These are phyloP conservation scores for Barnettozyma botsteinii DNA, from an alignment of 805 yeast genomes.

Conservation along the genomic window DNA sequence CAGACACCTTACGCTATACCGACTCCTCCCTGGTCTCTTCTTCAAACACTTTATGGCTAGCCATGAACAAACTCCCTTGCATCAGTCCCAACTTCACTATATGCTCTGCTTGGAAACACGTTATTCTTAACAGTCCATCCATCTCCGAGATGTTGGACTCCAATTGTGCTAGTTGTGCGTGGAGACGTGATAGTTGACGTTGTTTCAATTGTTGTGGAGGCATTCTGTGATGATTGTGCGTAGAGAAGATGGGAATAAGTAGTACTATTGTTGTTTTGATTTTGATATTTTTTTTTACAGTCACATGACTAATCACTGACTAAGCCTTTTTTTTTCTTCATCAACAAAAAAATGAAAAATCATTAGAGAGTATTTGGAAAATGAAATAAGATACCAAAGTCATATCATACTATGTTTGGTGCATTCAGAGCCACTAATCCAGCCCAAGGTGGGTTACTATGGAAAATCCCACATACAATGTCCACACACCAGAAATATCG, in stretches of 20 bases:
- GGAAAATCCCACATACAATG: conserved; percentile 77
- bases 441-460: conserved; percentile 66
- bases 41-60: conserved; percentile 26
- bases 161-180: conserved; percentile 48
- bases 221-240: neutral
- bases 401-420: conserved; percentile 57
- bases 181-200: conserved; percentile 45
- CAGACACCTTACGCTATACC: neutral
- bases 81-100: conserved; percentile 49
- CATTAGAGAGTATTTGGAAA: too few relatives aligned
- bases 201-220: conserved; percentile 22
- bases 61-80: conserved; percentile 45
- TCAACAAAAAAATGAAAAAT: too few relatives aligned
- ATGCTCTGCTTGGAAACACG: conserved; percentile 46
- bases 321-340: neutral
- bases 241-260: neutral
- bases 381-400: too few relatives aligned
- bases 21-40: conserved; percentile 19
- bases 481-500: conserved; percentile 76
- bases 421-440: conserved; percentile 58
- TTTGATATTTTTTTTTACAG: neutral
- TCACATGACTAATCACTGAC: neutral
- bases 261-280: neutral
- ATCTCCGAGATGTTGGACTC: conserved; percentile 51
- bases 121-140: conserved; percentile 43